Evolutionary conservation across 2,329 filamentous ascomycete genomes (phyloP).

Genomic region (Beauveria australis): DNA sequence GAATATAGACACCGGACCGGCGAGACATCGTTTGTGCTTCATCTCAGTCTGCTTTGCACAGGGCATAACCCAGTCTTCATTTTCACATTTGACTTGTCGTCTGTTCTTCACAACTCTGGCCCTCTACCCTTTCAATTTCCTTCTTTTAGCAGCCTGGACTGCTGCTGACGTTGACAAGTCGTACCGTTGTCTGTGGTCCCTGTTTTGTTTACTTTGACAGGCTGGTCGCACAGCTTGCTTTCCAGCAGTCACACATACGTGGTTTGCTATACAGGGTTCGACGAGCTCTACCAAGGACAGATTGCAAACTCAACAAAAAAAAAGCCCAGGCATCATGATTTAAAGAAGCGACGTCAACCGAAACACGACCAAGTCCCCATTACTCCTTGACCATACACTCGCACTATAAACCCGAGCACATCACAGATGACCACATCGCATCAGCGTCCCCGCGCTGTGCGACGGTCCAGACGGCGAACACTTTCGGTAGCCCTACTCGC

Average conservation of each 20-base stretch:
- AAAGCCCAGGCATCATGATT: not conserved
- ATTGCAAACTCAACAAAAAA: not conserved
- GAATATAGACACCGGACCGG: constrained; percentile 1
- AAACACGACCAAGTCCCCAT: not conserved
- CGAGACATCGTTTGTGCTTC: not conserved
- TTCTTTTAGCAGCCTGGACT: not conserved
- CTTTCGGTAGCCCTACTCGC: not conserved
- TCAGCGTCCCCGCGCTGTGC: not conserved
- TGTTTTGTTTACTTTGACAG: not conserved
- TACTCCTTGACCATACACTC: not conserved
- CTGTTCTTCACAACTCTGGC: not conserved
- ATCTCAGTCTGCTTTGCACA: not conserved
- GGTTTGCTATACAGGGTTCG: not conserved
- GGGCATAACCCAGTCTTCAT: not conserved
- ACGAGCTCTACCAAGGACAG: not conserved
- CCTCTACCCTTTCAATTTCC: not conserved
- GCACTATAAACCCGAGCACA: not conserved
- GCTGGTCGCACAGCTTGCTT: not conserved
- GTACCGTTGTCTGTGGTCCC: not conserved
- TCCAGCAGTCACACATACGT: not conserved
- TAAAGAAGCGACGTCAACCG: not conserved
- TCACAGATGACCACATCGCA: not conserved
- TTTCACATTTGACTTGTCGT: not conserved
- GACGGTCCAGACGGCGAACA: not conserved
- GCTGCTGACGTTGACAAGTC: not conserved